Evolutionary conservation across 2,329 filamentous ascomycete genomes (phyloP).

Genomic region (Neopestalotiopsis sp.): DNA sequence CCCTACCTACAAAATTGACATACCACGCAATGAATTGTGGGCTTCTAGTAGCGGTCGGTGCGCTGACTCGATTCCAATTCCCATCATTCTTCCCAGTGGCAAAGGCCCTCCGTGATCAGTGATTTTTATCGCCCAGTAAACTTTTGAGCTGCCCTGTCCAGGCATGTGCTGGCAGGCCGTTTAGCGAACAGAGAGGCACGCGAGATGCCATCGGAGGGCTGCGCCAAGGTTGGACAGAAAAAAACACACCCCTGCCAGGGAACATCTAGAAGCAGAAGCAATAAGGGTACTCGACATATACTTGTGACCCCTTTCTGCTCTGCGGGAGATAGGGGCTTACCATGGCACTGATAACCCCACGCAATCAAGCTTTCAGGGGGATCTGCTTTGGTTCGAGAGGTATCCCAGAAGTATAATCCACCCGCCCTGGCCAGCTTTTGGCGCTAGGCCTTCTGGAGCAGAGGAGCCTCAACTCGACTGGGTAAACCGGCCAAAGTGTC

Average conservation of each 20-base stretch:
- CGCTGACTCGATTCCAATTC: constrained; percentile 1
- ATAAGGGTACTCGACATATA: constrained; percentile 4
- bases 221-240: neutral
- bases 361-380: neutral
- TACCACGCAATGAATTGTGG: neutral
- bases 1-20: neutral
- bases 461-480: constrained; percentile 6
- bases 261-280: neutral
- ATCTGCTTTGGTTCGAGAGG: neutral
- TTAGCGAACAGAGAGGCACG: neutral
- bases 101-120: neutral
- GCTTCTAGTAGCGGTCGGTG: neutral
- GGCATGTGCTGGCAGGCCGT: neutral
- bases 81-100: neutral
- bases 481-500: constrained; percentile 22
- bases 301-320: neutral
- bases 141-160: neutral
- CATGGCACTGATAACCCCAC: constrained; percentile 1
- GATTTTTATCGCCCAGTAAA: neutral
- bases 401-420: constrained; percentile 13
- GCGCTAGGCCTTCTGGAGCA: constrained; percentile 17
- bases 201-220: neutral
- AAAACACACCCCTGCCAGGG: neutral
- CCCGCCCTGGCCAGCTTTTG: neutral
- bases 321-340: constrained; percentile 6